Conservation (phyloP, 352 stramenopile species). For the Phytophthora cajani region DNA sequence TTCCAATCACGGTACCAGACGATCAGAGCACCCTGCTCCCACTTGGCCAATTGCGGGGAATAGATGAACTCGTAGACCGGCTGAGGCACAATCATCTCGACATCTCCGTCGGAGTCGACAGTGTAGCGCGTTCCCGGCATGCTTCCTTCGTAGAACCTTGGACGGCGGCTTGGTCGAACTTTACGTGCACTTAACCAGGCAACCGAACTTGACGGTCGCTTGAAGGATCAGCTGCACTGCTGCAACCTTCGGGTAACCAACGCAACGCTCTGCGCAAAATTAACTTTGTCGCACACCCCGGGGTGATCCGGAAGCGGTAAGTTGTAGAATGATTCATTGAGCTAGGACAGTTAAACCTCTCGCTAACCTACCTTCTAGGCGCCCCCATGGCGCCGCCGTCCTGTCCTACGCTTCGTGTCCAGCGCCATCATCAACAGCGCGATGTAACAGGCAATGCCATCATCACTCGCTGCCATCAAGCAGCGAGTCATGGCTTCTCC, state of each 20-base stretch:
- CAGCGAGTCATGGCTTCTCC: not conserved
- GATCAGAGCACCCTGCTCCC: conserved; percentile 22
- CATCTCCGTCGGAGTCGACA: conserved; percentile 20
- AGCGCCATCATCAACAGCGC: conserved; percentile 1
- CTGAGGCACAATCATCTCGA: conserved; percentile 23
- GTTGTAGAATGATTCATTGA: no score
- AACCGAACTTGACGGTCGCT: conserved; percentile 1
- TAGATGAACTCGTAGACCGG: conserved; percentile 25
- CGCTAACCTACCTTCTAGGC: no score
- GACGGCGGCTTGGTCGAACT: conserved; percentile 2
- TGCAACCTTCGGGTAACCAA: conserved; percentile 11
- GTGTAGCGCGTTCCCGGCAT: conserved; percentile 19
- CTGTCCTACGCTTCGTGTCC: conserved; percentile 6
- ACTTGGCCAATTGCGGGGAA: conserved; percentile 14
- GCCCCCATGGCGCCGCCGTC: not conserved
- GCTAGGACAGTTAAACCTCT: no score
- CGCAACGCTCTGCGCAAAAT: conserved; percentile 8
- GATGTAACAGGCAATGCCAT: conserved; percentile 1
- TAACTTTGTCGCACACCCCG: not conserved
- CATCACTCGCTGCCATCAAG: not conserved
- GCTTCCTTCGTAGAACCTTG: conserved; percentile 9
- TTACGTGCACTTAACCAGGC: not conserved
- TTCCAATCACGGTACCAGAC: conserved; percentile 20
- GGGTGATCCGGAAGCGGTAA: no score
- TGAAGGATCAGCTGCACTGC: conserved; percentile 4